phyloP scores from a whole-genome alignment of 768 basidiomycete genomes.

The Gloeophyllum trabeum region DNA sequence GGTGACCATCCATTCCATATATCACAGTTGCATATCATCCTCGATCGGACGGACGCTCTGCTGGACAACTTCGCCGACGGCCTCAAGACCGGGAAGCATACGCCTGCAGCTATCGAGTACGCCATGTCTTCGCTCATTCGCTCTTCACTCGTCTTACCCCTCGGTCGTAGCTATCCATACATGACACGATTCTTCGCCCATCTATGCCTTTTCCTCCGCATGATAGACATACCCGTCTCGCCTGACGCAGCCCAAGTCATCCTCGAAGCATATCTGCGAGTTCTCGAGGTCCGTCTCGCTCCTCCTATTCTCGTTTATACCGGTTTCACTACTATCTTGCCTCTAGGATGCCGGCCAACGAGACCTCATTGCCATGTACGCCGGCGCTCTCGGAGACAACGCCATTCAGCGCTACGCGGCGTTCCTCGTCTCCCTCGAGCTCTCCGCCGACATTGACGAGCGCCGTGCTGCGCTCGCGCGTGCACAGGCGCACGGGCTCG shows the following conservation, averaged over 20 bases:
- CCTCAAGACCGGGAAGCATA: slow-evolving; percentile 38
- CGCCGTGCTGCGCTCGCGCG: slow-evolving; percentile 60
- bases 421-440: slow-evolving; percentile 73
- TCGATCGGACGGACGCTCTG: slow-evolving; percentile 55
- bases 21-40: slow-evolving; percentile 71
- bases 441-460: slow-evolving; percentile 50
- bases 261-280: slow-evolving; percentile 78
- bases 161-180: slow-evolving; percentile 53
- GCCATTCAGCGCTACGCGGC: slow-evolving; percentile 87
- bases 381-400: slow-evolving; percentile 80
- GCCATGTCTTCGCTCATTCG: slow-evolving; percentile 11
- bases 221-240: slow-evolving; percentile 68
- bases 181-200: slow-evolving; percentile 91
- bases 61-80: slow-evolving; percentile 59
- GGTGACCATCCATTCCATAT: slow-evolving; percentile 73
- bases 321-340: not conserved
- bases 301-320: not conserved
- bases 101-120: slow-evolving; percentile 42
- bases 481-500: slow-evolving; percentile 77
- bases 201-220: slow-evolving; percentile 77
- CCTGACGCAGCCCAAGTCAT: slow-evolving; percentile 70
- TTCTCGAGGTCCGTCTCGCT: slow-evolving; percentile 55
- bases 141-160: slow-evolving; percentile 11
- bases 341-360: slow-evolving; percentile 62
- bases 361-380: slow-evolving; percentile 88